These are phyloP conservation scores for Eutypella sp. DNA, from an alignment of 2,329 filamentous ascomycete species.

Conservation along the genomic window DNA sequence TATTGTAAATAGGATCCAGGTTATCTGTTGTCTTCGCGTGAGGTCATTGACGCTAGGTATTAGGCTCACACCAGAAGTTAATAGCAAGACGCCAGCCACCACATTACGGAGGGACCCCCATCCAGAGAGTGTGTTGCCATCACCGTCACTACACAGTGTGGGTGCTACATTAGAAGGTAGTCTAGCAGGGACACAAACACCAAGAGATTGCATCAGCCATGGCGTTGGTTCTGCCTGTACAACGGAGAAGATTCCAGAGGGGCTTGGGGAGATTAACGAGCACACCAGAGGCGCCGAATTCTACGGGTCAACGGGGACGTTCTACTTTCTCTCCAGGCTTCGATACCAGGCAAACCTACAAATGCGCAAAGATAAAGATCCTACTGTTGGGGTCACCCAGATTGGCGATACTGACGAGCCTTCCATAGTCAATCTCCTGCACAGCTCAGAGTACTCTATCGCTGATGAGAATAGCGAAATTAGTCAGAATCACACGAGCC, in stretches of 20 bases:
- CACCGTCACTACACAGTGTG: not conserved
- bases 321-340: not conserved
- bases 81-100: not conserved
- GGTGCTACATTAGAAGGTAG: not conserved
- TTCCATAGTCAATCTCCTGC: slow-evolving; percentile 13
- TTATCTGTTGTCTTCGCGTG: not conserved
- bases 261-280: not conserved
- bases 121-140: not conserved
- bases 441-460: slow-evolving; percentile 13
- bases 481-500: not conserved
- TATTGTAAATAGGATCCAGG: not conserved
- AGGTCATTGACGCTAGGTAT: not conserved
- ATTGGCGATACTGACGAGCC: not conserved
- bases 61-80: not conserved
- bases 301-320: not conserved
- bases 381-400: not conserved
- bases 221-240: not conserved
- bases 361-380: not conserved
- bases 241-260: not conserved
- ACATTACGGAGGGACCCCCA: not conserved
- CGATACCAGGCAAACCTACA: not conserved
- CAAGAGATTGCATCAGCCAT: not conserved
- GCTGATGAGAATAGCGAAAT: not conserved
- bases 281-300: not conserved
- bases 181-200: not conserved